Evolutionary conservation across 2,329 filamentous ascomycete species (phyloP).

Genomic region (Corynespora cassiicola): DNA sequence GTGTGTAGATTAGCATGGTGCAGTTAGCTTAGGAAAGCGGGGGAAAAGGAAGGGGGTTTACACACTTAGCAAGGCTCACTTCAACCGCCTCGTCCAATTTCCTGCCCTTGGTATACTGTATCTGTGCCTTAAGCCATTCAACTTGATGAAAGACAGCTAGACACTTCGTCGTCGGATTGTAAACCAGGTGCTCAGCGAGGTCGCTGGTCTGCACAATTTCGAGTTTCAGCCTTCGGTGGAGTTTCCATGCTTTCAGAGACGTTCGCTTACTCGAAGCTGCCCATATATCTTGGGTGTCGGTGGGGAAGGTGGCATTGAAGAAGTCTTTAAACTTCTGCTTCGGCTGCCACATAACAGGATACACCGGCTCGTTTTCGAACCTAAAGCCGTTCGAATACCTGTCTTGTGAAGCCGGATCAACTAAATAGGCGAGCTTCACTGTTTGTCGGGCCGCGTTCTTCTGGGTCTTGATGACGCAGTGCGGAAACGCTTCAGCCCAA

Average conservation of each 20-base stretch:
- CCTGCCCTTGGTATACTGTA: too few relatives aligned
- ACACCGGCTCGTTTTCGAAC: conserved; percentile 4
- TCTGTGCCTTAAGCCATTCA: too few relatives aligned
- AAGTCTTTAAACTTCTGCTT: conserved; percentile 6
- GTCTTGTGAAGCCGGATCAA: conserved; percentile 4
- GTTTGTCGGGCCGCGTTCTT: conserved; percentile 4
- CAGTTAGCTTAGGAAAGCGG: too few relatives aligned
- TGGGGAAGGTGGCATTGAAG: conserved; percentile 3
- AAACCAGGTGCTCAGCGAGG: too few relatives aligned
- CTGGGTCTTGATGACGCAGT: conserved; percentile 1
- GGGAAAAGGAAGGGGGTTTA: too few relatives aligned
- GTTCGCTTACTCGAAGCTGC: conserved; percentile 2
- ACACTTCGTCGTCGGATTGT: too few relatives aligned
- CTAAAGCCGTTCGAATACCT: conserved; percentile 2
- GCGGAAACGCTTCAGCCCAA: too few relatives aligned
- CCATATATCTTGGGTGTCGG: conserved; percentile 4
- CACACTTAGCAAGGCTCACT: too few relatives aligned
- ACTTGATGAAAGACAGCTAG: too few relatives aligned
- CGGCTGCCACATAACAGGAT: conserved; percentile 4
- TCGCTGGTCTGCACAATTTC: too few relatives aligned
- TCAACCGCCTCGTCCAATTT: too few relatives aligned
- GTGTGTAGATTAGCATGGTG: too few relatives aligned
- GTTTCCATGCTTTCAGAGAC: conserved; percentile 3
- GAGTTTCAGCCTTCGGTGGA: conserved; percentile 1
- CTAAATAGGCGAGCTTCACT: conserved; percentile 4